Conservation (phyloP, 2,329 filamentous ascomycete genomes). For the Aspergillus uvarum region DNA sequence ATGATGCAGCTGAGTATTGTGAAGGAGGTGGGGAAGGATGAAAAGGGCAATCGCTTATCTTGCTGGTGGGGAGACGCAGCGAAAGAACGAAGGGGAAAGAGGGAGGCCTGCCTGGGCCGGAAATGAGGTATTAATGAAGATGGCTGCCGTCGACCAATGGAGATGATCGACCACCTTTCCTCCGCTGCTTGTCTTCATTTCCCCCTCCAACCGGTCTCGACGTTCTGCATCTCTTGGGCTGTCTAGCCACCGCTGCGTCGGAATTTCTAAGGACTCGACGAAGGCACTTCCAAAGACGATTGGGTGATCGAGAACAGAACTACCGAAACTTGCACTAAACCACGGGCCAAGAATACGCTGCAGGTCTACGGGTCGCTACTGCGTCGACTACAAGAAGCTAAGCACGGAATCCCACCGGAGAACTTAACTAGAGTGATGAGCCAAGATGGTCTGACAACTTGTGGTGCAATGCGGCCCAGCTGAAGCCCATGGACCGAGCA, state of each 20-base stretch:
- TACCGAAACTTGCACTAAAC: background rate
- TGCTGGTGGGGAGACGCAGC: background rate
- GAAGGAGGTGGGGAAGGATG: background rate
- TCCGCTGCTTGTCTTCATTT: background rate
- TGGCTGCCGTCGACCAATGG: background rate
- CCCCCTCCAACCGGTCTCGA: background rate
- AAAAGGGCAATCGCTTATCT: background rate
- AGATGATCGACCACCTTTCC: background rate
- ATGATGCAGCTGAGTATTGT: background rate
- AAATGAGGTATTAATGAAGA: background rate
- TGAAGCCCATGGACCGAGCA: background rate
- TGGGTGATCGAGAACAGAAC: background rate
- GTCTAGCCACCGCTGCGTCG: too few relatives aligned
- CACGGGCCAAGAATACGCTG: background rate
- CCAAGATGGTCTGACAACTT: background rate
- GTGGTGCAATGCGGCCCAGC: background rate
- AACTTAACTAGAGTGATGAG: background rate
- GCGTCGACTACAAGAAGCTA: background rate
- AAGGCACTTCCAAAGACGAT: background rate
- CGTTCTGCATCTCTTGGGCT: too few relatives aligned
- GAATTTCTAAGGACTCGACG: too few relatives aligned
- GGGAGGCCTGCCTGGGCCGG: background rate
- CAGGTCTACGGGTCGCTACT: background rate
- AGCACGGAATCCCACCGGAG: background rate
- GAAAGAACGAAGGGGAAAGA: background rate